Evolutionary conservation across 202 grass and related monocot species (phyloP).

Genomic region (Tripidium arundinaceum): DNA sequence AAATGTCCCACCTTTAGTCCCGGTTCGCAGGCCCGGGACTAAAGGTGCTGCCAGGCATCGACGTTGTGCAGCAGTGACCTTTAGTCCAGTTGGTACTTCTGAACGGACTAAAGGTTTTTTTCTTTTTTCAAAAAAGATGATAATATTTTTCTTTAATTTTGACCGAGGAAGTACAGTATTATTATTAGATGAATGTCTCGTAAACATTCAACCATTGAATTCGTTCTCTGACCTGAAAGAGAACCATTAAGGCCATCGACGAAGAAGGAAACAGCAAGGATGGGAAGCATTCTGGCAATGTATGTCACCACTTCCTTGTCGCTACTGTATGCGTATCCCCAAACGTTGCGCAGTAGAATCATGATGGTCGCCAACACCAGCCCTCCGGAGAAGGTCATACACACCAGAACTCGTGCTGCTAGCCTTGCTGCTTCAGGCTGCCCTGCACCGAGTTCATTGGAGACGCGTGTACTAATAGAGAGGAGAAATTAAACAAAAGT

Average conservation of each 20-base stretch:
- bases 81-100: no score
- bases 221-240: neutral
- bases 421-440: slow-evolving; percentile 3
- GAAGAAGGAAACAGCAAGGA: slow-evolving; percentile 1
- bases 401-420: neutral
- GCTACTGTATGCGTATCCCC: neutral
- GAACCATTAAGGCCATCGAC: neutral
- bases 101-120: no score
- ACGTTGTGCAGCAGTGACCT: no score
- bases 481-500: neutral
- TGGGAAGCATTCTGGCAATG: slow-evolving; percentile 1
- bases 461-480: neutral
- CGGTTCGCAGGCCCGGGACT: no score
- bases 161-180: neutral
- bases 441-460: neutral
- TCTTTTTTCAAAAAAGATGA: no score
- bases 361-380: neutral
- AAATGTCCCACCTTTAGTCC: no score
- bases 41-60: no score
- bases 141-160: no score
- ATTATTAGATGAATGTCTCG: neutral
- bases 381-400: neutral
- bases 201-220: neutral
- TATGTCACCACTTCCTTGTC: neutral
- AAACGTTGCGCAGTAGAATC: neutral